Conservation (phyloP, 768 basidiomycete genomes). For the Mycena filopes region DNA sequence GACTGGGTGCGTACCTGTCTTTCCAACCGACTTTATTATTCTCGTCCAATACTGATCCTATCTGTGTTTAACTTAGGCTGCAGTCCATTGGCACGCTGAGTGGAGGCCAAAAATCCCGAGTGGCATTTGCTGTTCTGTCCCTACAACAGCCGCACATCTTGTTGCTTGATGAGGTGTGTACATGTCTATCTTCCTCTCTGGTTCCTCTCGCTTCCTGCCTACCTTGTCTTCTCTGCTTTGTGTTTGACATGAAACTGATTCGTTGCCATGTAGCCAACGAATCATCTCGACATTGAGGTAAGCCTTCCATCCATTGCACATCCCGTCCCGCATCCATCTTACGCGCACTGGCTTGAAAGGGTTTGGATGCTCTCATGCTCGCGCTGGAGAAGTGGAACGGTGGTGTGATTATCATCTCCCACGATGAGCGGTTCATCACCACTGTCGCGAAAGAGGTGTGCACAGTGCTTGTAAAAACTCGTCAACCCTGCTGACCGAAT, state of each 20-base stretch:
- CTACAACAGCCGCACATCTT: slow-evolving; percentile 92
- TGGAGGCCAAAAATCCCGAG: slow-evolving; percentile 96
- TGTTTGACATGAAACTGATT: slow-evolving; percentile 20
- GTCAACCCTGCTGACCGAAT: slow-evolving; percentile 23
- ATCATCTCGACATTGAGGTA: slow-evolving; percentile 95
- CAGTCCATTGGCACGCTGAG: slow-evolving; percentile 92
- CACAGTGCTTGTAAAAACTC: background rate
- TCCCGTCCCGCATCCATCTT: slow-evolving; percentile 18
- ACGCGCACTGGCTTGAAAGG: slow-evolving; percentile 53
- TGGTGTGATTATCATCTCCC: slow-evolving; percentile 92
- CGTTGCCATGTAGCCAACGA: slow-evolving; percentile 72
- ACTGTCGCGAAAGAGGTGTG: slow-evolving; percentile 84
- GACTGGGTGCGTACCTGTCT: slow-evolving; percentile 69
- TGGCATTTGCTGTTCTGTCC: slow-evolving; percentile 90
- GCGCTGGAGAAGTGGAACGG: slow-evolving; percentile 87
- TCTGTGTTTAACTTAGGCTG: slow-evolving; percentile 54
- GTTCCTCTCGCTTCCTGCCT: no score
- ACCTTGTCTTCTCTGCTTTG: background rate
- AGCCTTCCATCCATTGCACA: slow-evolving; percentile 17
- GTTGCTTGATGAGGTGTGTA: slow-evolving; percentile 88
- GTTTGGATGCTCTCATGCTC: slow-evolving; percentile 93
- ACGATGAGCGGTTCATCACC: slow-evolving; percentile 96
- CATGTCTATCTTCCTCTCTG: background rate
- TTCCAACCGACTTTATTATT: background rate
- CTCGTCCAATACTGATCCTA: slow-evolving; percentile 6